These are phyloP conservation scores for Daldinia caldariorum DNA, from an alignment of 495 filamentous ascomycete genomes.

Conservation along the genomic window DNA sequence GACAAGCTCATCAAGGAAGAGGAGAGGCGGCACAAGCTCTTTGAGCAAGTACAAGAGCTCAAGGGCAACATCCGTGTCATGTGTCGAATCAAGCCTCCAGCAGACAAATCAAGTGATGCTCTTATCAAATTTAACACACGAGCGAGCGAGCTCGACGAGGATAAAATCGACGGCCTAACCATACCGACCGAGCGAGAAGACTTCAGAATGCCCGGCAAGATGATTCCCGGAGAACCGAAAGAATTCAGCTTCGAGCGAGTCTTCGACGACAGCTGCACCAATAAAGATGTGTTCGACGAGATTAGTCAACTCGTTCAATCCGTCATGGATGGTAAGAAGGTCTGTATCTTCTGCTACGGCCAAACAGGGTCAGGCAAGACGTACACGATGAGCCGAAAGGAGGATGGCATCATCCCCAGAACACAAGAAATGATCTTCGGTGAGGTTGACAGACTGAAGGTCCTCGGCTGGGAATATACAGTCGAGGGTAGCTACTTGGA, in stretches of 20 bases:
- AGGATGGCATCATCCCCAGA: conserved; percentile 94
- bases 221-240: conserved; percentile 83
- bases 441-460: conserved; percentile 79
- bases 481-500: conserved; percentile 98
- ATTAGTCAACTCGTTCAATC: conserved; percentile 97
- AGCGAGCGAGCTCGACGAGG: conserved; percentile 65
- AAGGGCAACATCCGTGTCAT: conserved; percentile 99
- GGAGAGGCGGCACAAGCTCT: conserved; percentile 87
- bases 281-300: conserved; percentile 91
- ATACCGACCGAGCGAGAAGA: conserved; percentile 83
- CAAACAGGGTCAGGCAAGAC: conserved; percentile 98
- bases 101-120: conserved; percentile 52
- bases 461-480: conserved; percentile 92
- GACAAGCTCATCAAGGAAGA: conserved; percentile 92
- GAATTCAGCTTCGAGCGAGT: conserved; percentile 94
- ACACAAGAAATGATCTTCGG: conserved; percentile 93
- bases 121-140: conserved; percentile 46
- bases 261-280: conserved; percentile 79
- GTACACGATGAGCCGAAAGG: conserved; percentile 80
- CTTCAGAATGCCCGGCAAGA: conserved; percentile 82
- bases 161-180: conserved; percentile 82
- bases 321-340: conserved; percentile 97
- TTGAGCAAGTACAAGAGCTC: conserved; percentile 98
- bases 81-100: conserved; percentile 90
- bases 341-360: conserved; percentile 99